These are phyloP conservation scores for Eucalyptus cloeziana DNA, from an alignment of 345 rosid species.

Conservation along the genomic window DNA sequence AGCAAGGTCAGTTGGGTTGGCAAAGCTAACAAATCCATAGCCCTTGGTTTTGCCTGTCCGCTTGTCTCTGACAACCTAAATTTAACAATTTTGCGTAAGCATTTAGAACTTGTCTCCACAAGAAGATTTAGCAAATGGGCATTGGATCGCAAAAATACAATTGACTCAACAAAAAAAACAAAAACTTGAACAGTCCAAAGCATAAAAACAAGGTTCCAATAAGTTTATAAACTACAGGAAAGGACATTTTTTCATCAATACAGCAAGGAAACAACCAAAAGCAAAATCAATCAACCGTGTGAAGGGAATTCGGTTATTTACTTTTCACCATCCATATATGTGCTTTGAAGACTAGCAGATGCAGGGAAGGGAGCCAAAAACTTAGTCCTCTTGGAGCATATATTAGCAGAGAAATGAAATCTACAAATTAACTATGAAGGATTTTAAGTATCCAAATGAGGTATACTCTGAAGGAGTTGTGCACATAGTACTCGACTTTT, in stretches of 20 bases:
- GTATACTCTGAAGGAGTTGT: background rate
- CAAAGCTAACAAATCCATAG: conserved; percentile 95
- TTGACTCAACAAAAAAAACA: background rate
- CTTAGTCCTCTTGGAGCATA: background rate
- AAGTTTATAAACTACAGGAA: background rate
- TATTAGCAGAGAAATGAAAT: background rate
- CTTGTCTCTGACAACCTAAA: conserved; percentile 92
- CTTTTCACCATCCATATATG: background rate
- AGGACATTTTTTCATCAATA: background rate
- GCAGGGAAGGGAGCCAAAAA: background rate
- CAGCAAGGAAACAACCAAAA: background rate
- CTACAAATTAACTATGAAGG: background rate
- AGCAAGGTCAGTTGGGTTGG: conserved; percentile 76
- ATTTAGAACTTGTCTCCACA: background rate
- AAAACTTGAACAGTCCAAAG: background rate
- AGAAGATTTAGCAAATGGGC: background rate
- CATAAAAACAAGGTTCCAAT: background rate
- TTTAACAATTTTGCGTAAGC: background rate
- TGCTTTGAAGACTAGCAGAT: background rate
- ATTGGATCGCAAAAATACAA: background rate
- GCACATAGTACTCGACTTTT: background rate
- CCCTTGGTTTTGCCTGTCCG: conserved; percentile 98
- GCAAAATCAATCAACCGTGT: background rate
- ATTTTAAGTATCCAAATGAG: background rate
- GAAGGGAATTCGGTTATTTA: background rate